Evolutionary conservation across 2,329 filamentous ascomycete species (phyloP).

Genomic region (Fusarium piperis): DNA sequence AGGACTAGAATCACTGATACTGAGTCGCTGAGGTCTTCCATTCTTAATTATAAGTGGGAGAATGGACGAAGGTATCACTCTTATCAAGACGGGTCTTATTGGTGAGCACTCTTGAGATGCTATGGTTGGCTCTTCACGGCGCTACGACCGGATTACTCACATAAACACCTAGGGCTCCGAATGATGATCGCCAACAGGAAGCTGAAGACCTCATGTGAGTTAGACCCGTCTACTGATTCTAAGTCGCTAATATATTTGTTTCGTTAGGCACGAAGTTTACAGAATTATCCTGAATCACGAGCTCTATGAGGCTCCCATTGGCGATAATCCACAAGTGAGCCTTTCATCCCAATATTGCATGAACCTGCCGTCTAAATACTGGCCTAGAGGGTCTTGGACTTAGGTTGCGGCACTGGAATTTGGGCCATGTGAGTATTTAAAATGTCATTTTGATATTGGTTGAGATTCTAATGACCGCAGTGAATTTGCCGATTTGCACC

Average conservation of each 20-base stretch:
- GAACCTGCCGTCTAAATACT: background rate
- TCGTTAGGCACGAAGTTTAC: slow-evolving; percentile 32
- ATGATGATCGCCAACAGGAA: slow-evolving; percentile 37
- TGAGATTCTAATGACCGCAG: slow-evolving; percentile 1
- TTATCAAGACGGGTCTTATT: slow-evolving; percentile 54
- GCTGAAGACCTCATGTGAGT: slow-evolving; percentile 36
- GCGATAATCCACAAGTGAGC: slow-evolving; percentile 36
- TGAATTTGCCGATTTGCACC: slow-evolving; percentile 53
- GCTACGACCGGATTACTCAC: background rate
- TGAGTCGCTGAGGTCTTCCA: slow-evolving; percentile 8
- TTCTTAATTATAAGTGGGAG: slow-evolving; percentile 47
- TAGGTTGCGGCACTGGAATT: slow-evolving; percentile 51
- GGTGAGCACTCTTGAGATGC: background rate
- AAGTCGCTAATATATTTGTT: background rate
- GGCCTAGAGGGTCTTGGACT: slow-evolving; percentile 37
- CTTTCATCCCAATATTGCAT: slow-evolving; percentile 4
- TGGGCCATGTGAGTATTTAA: slow-evolving; percentile 47
- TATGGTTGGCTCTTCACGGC: background rate
- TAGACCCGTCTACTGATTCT: background rate
- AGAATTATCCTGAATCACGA: slow-evolving; percentile 41
- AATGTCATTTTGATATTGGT: background rate
- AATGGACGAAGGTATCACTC: slow-evolving; percentile 59
- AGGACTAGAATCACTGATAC: slow-evolving; percentile 13
- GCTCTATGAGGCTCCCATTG: slow-evolving; percentile 45
- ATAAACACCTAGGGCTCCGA: slow-evolving; percentile 24